Evolutionary conservation across 352 stramenopile species (phyloP).

Genomic region (Plasmopara halstedii): DNA sequence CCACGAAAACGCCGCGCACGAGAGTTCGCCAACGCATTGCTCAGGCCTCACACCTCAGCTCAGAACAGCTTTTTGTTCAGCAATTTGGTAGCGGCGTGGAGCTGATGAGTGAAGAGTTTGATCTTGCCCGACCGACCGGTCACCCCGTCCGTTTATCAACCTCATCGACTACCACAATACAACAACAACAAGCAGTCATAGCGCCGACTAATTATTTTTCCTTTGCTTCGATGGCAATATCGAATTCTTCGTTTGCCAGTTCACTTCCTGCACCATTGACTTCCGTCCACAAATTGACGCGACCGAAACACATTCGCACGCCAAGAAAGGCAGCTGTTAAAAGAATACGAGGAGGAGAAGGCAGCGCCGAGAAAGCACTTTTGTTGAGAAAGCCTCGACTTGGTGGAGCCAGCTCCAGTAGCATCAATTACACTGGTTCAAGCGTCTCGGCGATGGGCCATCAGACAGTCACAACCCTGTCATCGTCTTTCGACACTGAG

Average conservation of each 20-base stretch:
- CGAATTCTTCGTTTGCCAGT: constrained; percentile 20
- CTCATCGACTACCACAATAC: neutral
- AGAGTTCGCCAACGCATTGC: constrained; percentile 47
- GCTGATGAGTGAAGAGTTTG: constrained; percentile 32
- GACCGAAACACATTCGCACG: constrained; percentile 36
- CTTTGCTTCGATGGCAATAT: constrained; percentile 1
- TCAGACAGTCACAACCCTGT: constrained; percentile 1
- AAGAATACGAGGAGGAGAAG: constrained; percentile 34
- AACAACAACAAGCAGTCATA: neutral
- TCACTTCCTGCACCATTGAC: constrained; percentile 16
- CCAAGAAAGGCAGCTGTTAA: constrained; percentile 58
- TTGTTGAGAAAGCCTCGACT: constrained; percentile 47
- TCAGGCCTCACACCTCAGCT: constrained; percentile 30
- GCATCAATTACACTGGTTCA: constrained; percentile 11
- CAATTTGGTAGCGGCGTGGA: constrained; percentile 50
- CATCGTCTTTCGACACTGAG: constrained; percentile 3
- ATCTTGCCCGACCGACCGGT: constrained; percentile 22
- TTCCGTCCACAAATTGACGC: constrained; percentile 34
- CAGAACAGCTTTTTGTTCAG: constrained; percentile 61
- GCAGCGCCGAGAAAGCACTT: constrained; percentile 44
- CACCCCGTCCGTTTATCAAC: constrained; percentile 2
- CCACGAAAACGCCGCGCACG: constrained; percentile 21
- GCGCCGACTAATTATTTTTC: constrained; percentile 13
- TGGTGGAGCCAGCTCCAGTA: constrained; percentile 13
- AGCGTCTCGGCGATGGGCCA: constrained; percentile 6